Evolutionary conservation across 768 basidiomycete species (phyloP).

Genomic region (Rubroboletus satanas): DNA sequence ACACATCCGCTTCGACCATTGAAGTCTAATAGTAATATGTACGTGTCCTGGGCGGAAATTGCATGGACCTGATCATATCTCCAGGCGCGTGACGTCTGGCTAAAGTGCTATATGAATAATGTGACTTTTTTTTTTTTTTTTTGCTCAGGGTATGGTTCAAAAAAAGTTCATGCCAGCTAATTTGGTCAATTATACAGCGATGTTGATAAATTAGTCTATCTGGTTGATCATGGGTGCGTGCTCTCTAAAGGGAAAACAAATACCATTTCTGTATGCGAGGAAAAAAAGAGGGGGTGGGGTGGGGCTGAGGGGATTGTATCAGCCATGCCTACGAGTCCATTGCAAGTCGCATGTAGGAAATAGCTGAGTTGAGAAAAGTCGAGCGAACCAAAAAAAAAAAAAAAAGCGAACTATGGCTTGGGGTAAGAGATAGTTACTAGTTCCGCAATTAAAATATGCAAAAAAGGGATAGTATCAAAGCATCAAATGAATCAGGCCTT

Average conservation of each 20-base stretch:
- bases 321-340: slow-evolving; percentile 11
- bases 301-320: background rate
- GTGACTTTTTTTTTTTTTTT: no score
- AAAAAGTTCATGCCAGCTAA: background rate
- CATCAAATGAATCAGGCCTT: slow-evolving; percentile 18
- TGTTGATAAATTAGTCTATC: slow-evolving; percentile 20
- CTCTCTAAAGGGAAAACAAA: background rate
- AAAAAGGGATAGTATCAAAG: slow-evolving; percentile 15
- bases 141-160: no score
- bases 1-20: no score
- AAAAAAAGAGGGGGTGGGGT: background rate
- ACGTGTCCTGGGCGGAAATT: no score
- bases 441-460: slow-evolving; percentile 22
- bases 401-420: background rate
- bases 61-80: no score
- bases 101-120: no score
- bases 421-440: background rate
- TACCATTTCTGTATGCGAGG: background rate
- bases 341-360: slow-evolving; percentile 1
- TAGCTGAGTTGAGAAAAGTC: background rate
- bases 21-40: no score
- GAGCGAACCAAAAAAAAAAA: slow-evolving; percentile 3
- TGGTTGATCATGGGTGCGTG: slow-evolving; percentile 6
- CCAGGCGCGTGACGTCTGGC: no score
- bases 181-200: background rate